These are phyloP conservation scores for Didymella pomorum DNA, from an alignment of 2,329 filamentous ascomycete species.

Conservation along the genomic window DNA sequence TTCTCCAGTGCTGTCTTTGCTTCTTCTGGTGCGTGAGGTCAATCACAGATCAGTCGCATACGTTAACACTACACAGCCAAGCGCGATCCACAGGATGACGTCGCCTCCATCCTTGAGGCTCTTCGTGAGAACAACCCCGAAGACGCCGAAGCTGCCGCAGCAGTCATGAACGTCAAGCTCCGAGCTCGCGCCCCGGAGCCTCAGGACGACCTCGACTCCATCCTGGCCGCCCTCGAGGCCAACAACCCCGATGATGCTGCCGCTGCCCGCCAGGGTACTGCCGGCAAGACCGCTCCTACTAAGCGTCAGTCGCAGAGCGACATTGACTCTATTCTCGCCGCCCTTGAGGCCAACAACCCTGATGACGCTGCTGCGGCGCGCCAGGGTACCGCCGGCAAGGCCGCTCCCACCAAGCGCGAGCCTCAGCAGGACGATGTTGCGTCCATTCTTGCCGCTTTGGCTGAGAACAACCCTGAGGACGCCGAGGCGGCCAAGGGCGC, in stretches of 20 bases:
- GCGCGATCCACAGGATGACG: conserved; percentile 32
- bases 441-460: conserved; percentile 24
- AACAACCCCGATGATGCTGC: conserved; percentile 40
- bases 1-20: conserved; percentile 42
- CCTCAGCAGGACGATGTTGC: conserved; percentile 24
- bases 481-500: conserved; percentile 23
- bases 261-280: conserved; percentile 25
- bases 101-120: conserved; percentile 39
- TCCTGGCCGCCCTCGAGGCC: conserved; percentile 32
- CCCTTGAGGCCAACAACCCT: conserved; percentile 34
- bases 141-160: conserved; percentile 36
- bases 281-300: background rate
- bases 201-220: conserved; percentile 32
- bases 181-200: conserved; percentile 27
- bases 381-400: conserved; percentile 13
- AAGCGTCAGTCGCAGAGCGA: conserved; percentile 33
- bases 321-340: conserved; percentile 32
- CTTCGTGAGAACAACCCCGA: conserved; percentile 41
- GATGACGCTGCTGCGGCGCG: conserved; percentile 36
- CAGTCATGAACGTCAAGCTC: conserved; percentile 39
- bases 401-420: conserved; percentile 9
- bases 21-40: conserved; percentile 25
- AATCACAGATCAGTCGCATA: background rate
- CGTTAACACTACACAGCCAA: conserved; percentile 18
- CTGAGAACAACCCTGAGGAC: conserved; percentile 29